Percentiles rank a stretch among this genome's conserved stretches.
phyloP scores from a whole-genome alignment of 148 eudicot genomes.

The Beta vulgaris region DNA sequence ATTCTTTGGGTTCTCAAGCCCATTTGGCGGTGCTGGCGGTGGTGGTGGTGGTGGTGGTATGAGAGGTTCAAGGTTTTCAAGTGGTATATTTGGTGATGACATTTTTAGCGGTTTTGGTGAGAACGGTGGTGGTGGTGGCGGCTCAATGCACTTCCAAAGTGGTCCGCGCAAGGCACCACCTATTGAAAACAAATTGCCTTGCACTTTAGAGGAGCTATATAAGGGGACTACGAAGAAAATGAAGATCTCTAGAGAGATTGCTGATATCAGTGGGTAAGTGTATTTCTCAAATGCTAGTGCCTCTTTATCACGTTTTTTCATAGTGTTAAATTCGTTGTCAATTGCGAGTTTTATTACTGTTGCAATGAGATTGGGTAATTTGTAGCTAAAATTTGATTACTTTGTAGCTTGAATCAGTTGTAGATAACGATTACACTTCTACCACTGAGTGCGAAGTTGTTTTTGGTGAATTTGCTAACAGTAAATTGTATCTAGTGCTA shows the following conservation, averaged over 20 bases:
- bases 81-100: conserved; percentile 45
- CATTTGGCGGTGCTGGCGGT: conserved; percentile 45
- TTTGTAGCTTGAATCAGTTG: neutral
- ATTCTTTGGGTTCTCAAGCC: conserved; percentile 59
- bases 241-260: conserved; percentile 39
- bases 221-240: conserved; percentile 34
- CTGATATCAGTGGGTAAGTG: conserved; percentile 39
- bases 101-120: conserved; percentile 42
- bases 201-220: conserved; percentile 31
- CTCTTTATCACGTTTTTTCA: too few species aligned
- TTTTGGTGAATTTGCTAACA: too few species aligned
- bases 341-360: too few species aligned
- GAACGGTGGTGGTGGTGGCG: conserved; percentile 35
- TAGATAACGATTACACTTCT: neutral
- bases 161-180: conserved; percentile 36
- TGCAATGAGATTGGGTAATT: too few species aligned
- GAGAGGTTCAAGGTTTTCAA: conserved; percentile 42
- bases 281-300: too few species aligned
- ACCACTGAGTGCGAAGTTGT: too few species aligned
- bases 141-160: conserved; percentile 38
- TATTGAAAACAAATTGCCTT: conserved; percentile 34
- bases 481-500: too few species aligned
- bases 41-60: conserved; percentile 39
- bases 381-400: too few species aligned
- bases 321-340: too few species aligned